phyloP scores from a whole-genome alignment of 352 stramenopile species.

The Phytopythium chamaehyphon region DNA sequence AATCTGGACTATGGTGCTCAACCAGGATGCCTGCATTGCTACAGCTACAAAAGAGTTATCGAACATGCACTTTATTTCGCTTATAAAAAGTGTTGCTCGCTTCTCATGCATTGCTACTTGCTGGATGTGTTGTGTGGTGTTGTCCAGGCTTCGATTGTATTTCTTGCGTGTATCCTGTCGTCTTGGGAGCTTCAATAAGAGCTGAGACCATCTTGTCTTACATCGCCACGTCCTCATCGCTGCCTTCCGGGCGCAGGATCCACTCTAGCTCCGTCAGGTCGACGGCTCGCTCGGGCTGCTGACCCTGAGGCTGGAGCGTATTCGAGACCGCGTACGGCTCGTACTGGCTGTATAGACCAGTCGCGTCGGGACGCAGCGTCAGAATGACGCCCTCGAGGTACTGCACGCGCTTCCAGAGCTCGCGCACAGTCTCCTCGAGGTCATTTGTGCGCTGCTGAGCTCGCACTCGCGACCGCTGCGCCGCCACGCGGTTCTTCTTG shows the following conservation, averaged over 20 bases:
- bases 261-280: conserved; percentile 28
- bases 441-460: conserved; percentile 47
- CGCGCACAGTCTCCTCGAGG: conserved; percentile 44
- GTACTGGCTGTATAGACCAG: conserved; percentile 42
- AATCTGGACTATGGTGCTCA: too few relatives aligned
- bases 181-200: not conserved
- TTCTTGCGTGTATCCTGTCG: not conserved
- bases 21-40: too few relatives aligned
- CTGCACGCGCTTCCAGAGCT: conserved; percentile 54
- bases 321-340: conserved; percentile 36
- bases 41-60: too few relatives aligned
- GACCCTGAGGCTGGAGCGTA: conserved; percentile 20
- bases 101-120: too few relatives aligned
- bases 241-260: conserved; percentile 20
- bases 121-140: too few relatives aligned
- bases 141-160: too few relatives aligned
- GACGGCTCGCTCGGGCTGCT: conserved; percentile 9
- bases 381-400: conserved; percentile 50
- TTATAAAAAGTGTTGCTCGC: too few relatives aligned
- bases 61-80: too few relatives aligned
- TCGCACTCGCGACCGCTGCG: conserved; percentile 45
- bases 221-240: conserved; percentile 1
- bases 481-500: conserved; percentile 68
- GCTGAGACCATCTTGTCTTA: not conserved
- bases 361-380: conserved; percentile 25